Conservation (phyloP, 768 basidiomycete genomes). For the Auricularia auricula-judae region DNA sequence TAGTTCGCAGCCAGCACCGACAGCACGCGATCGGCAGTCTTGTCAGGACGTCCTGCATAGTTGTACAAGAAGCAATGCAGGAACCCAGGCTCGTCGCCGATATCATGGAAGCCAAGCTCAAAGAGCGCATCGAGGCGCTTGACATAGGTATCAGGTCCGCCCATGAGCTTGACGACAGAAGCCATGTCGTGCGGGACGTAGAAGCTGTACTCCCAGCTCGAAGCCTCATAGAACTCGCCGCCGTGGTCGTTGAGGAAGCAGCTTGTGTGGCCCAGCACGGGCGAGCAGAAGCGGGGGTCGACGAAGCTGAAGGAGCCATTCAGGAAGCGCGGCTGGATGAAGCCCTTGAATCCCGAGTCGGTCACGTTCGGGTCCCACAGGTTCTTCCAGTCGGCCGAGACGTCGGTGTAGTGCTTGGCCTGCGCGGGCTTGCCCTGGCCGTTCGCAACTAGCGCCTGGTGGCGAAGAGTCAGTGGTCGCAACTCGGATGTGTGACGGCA, state of each 20-base stretch:
- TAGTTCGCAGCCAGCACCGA: conserved; percentile 4
- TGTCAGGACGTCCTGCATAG: conserved; percentile 11
- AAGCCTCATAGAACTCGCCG: conserved; percentile 9
- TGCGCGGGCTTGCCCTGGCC: conserved; percentile 3
- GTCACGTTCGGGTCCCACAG: conserved; percentile 9
- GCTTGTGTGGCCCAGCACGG: conserved; percentile 7
- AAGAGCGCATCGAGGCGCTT: conserved; percentile 11
- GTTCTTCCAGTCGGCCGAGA: conserved; percentile 9
- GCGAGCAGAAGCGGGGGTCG: conserved; percentile 10
- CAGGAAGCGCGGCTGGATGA: conserved; percentile 11
- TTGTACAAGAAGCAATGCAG: conserved; percentile 9
- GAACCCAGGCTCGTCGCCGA: conserved; percentile 2
- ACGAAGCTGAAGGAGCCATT: conserved; percentile 8
- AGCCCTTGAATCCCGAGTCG: conserved; percentile 9
- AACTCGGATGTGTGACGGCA: not conserved
- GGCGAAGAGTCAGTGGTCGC: not conserved
- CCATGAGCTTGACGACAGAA: conserved; percentile 7
- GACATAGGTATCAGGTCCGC: conserved; percentile 7
- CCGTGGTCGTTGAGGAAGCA: conserved; percentile 9
- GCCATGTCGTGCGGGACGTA: conserved; percentile 13
- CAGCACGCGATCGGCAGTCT: conserved; percentile 12
- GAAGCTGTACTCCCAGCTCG: conserved; percentile 12
- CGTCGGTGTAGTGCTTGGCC: conserved; percentile 6
- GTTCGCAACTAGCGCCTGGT: conserved; percentile 7
- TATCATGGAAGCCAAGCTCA: conserved; percentile 5